These are phyloP conservation scores for Aspergillus floridensis DNA, from an alignment of 2,329 filamentous ascomycete genomes.

Conservation along the genomic window DNA sequence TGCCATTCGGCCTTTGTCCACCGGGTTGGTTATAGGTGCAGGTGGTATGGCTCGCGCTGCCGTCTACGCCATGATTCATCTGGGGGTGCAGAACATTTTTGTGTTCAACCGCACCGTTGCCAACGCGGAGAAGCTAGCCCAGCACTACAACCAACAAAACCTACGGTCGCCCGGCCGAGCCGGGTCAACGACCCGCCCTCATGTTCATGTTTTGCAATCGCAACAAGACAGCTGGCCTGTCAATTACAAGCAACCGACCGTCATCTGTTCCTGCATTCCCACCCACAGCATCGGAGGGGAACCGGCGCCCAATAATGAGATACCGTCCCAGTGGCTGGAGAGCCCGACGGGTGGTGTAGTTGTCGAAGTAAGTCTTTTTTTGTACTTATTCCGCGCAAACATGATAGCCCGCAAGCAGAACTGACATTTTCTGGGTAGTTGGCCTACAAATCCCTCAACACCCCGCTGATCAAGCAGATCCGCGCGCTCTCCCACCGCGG, in stretches of 20 bases:
- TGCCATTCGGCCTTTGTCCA: slow-evolving; percentile 56
- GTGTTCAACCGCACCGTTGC: slow-evolving; percentile 38
- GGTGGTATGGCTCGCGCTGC: slow-evolving; percentile 49
- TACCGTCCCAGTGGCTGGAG: slow-evolving; percentile 39
- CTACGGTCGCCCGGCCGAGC: slow-evolving; percentile 19
- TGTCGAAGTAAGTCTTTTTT: slow-evolving; percentile 35
- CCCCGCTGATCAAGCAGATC: slow-evolving; percentile 37
- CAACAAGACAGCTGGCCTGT: slow-evolving; percentile 33
- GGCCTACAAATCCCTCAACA: slow-evolving; percentile 42
- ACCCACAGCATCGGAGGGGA: slow-evolving; percentile 37
- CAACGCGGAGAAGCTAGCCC: slow-evolving; percentile 36
- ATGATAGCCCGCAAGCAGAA: too few relatives aligned
- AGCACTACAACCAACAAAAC: slow-evolving; percentile 38
- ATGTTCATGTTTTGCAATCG: slow-evolving; percentile 29
- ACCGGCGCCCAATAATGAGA: slow-evolving; percentile 34
- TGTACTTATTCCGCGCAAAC: too few relatives aligned
- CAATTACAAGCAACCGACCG: slow-evolving; percentile 36
- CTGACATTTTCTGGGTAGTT: slow-evolving; percentile 9
- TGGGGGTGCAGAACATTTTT: slow-evolving; percentile 40
- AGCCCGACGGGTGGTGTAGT: slow-evolving; percentile 42
- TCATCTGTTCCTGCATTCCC: slow-evolving; percentile 39
- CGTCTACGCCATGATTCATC: slow-evolving; percentile 40
- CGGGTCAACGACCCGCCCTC: slow-evolving; percentile 19
- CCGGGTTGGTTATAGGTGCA: slow-evolving; percentile 62
- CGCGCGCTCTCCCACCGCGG: slow-evolving; percentile 36